phyloP scores from a whole-genome alignment of 2,329 filamentous ascomycete species.

The Graphilbum sp. region DNA sequence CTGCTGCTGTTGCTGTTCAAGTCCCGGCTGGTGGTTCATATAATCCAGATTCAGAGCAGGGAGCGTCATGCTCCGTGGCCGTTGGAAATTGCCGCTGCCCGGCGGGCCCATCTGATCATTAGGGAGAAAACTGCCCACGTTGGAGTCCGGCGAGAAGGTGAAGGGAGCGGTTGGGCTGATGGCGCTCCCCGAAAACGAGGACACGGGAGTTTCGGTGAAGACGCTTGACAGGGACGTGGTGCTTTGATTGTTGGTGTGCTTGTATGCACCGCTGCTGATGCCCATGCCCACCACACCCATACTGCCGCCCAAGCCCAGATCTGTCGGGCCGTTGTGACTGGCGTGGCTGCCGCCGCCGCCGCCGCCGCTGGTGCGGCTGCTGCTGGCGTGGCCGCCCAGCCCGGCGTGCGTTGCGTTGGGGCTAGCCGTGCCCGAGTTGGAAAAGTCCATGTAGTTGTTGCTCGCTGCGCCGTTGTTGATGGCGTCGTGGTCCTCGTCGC shows the following conservation, averaged over 20 bases:
- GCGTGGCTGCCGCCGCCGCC: too few species aligned
- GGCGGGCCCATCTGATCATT: conserved; percentile 22
- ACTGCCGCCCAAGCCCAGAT: background rate
- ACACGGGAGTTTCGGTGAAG: conserved; percentile 45
- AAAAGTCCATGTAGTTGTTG: background rate
- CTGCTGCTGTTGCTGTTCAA: conserved; percentile 19
- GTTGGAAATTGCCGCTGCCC: conserved; percentile 39
- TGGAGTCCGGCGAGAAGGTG: conserved; percentile 58
- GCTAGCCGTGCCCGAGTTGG: background rate
- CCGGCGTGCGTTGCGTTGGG: background rate
- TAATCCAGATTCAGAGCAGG: conserved; percentile 53
- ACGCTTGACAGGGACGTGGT: conserved; percentile 51
- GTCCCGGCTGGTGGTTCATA: conserved; percentile 25
- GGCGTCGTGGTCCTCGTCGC: conserved; percentile 51
- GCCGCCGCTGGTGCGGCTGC: too few species aligned
- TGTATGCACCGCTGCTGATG: conserved; percentile 27
- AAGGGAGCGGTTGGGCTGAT: conserved; percentile 63
- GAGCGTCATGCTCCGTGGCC: conserved; percentile 78
- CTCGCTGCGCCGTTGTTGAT: background rate
- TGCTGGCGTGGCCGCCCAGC: background rate
- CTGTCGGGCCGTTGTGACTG: background rate
- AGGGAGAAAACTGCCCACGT: conserved; percentile 44
- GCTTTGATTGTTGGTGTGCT: conserved; percentile 49
- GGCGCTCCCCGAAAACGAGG: conserved; percentile 54
- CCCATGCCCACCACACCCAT: conserved; percentile 10